Conservation (phyloP, 306 rosid genomes). For the Dalbergia cultrata region DNA sequence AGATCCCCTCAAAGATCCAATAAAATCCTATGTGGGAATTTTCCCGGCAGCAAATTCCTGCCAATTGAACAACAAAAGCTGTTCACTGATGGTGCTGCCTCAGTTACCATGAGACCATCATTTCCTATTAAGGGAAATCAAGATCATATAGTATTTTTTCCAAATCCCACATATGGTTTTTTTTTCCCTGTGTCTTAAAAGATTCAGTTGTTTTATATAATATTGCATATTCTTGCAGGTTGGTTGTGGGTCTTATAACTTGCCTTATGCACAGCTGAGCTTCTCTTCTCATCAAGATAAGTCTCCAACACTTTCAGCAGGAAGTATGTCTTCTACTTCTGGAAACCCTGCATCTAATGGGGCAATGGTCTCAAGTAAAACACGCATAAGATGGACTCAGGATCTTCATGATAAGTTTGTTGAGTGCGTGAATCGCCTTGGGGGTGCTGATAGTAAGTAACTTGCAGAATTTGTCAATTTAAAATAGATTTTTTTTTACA, state of each 20-base stretch:
- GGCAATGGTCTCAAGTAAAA: slow-evolving; percentile 59
- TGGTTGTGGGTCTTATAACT: slow-evolving; percentile 43
- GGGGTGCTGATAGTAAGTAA: slow-evolving; percentile 87
- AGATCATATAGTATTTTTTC: slow-evolving; percentile 54
- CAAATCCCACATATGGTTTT: not conserved
- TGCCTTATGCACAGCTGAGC: slow-evolving; percentile 46
- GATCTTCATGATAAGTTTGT: slow-evolving; percentile 96
- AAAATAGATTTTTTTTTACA: too few species aligned
- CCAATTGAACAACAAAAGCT: slow-evolving; percentile 53
- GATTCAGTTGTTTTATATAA: slow-evolving; percentile 21
- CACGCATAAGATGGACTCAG: slow-evolving; percentile 90
- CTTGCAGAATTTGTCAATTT: not conserved
- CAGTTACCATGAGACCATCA: slow-evolving; percentile 47
- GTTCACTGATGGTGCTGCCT: slow-evolving; percentile 37
- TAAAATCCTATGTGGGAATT: slow-evolving; percentile 39
- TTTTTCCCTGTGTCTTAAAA: not conserved
- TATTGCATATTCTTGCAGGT: slow-evolving; percentile 39
- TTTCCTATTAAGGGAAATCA: slow-evolving; percentile 59
- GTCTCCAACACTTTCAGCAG: slow-evolving; percentile 53
- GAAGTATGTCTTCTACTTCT: slow-evolving; percentile 44
- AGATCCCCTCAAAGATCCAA: slow-evolving; percentile 47
- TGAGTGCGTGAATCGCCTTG: slow-evolving; percentile 84
- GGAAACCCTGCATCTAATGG: slow-evolving; percentile 59
- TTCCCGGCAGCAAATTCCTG: slow-evolving; percentile 40
- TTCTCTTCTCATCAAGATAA: slow-evolving; percentile 59